Evolutionary conservation across 2,329 filamentous ascomycete genomes (phyloP).

Genomic region (Fusarium albosuccineum): DNA sequence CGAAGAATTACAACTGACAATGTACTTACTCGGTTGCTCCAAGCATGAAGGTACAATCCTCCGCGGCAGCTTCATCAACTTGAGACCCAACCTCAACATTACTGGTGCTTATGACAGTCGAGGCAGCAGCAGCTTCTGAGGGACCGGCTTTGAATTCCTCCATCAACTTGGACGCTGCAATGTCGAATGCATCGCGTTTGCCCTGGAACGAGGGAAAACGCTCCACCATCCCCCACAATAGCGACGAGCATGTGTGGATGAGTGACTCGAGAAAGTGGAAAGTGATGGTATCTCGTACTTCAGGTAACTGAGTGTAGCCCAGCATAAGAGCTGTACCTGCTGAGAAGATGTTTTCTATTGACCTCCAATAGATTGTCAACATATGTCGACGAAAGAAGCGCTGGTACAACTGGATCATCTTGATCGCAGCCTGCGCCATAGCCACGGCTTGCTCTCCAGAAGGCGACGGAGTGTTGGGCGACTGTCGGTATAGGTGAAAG

Average conservation of each 20-base stretch:
- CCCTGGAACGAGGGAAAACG: background rate
- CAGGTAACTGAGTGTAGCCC: background rate
- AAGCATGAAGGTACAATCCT: too few relatives aligned
- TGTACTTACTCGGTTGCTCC: too few relatives aligned
- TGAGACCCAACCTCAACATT: too few relatives aligned
- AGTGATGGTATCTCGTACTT: background rate
- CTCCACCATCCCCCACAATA: background rate
- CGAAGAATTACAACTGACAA: too few relatives aligned
- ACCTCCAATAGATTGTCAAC: background rate
- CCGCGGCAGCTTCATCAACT: too few relatives aligned
- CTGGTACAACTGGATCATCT: background rate
- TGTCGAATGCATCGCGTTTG: background rate
- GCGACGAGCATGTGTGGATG: background rate
- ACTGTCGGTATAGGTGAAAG: background rate
- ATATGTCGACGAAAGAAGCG: background rate
- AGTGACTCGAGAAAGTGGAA: background rate
- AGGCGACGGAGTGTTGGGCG: background rate
- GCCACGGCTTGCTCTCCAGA: background rate
- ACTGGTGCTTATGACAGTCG: too few relatives aligned
- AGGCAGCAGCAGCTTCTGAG: too few relatives aligned
- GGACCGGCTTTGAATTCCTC: background rate
- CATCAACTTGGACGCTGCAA: background rate
- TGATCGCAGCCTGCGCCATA: background rate
- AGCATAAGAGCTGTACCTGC: background rate
- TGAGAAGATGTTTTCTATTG: background rate